Percentiles rank a stretch among this genome's conserved stretches.
Conservation (phyloP, 805 yeast genomes). For the Barnettozyma pratensis region DNA sequence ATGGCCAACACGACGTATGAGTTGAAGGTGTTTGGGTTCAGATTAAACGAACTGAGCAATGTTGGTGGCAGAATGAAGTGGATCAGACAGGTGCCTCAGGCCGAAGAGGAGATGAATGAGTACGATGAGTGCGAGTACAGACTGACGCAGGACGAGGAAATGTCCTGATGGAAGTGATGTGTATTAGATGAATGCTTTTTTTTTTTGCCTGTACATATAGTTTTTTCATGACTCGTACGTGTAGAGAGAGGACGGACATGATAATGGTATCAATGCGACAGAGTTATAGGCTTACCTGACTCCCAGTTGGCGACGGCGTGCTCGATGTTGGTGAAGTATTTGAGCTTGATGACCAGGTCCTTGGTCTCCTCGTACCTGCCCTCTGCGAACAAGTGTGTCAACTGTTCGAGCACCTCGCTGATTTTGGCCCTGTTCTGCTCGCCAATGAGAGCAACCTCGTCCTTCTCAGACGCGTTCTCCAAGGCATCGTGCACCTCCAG, state of each 20-base stretch:
- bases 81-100: slow-evolving; percentile 75
- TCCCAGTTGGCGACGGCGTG: slow-evolving; percentile 76
- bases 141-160: slow-evolving; percentile 39
- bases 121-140: slow-evolving; percentile 59
- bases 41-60: slow-evolving; percentile 63
- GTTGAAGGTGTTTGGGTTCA: slow-evolving; percentile 83
- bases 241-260: not conserved
- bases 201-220: not conserved
- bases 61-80: slow-evolving; percentile 96
- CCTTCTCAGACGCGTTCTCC: slow-evolving; percentile 56
- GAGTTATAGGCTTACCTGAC: slow-evolving; percentile 57
- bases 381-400: slow-evolving; percentile 42
- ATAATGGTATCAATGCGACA: slow-evolving; percentile 46
- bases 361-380: slow-evolving; percentile 56
- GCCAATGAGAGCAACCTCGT: slow-evolving; percentile 50
- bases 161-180: slow-evolving; percentile 2
- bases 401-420: slow-evolving; percentile 33
- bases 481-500: slow-evolving; percentile 81
- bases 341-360: slow-evolving; percentile 61
- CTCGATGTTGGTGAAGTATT: slow-evolving; percentile 79
- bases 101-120: slow-evolving; percentile 57
- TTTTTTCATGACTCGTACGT: too few relatives aligned
- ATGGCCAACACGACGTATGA: slow-evolving; percentile 40
- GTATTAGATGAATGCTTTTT: too few relatives aligned
- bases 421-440: slow-evolving; percentile 56